phyloP scores from a whole-genome alignment of 768 basidiomycete species.

The Termitomyces sp. region DNA sequence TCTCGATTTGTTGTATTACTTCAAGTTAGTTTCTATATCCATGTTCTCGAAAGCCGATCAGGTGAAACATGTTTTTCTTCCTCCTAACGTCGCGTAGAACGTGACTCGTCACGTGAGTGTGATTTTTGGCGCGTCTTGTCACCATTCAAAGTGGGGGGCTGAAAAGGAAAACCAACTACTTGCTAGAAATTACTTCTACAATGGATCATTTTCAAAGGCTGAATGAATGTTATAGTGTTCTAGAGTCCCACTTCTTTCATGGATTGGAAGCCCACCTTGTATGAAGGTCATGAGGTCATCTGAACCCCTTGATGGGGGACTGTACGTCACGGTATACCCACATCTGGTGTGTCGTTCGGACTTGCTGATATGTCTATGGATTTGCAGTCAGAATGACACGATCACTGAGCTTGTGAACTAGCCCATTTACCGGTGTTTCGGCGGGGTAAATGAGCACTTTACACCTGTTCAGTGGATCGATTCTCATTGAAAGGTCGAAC shows the following conservation, averaged over 20 bases:
- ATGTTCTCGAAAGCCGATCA: neutral
- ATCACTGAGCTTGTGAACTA: too few species aligned
- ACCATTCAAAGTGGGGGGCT: neutral
- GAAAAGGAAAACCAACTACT: neutral
- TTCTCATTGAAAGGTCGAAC: neutral
- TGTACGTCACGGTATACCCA: neutral
- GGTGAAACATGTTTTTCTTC: constrained; percentile 1
- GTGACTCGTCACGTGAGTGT: constrained; percentile 24
- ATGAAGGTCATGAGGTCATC: constrained; percentile 6
- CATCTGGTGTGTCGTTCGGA: neutral
- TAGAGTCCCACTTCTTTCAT: neutral
- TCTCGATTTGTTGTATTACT: constrained; percentile 8
- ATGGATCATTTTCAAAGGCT: neutral
- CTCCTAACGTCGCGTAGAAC: constrained; percentile 14
- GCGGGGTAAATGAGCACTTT: neutral
- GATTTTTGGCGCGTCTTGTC: constrained; percentile 21
- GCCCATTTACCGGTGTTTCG: neutral
- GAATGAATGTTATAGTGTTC: neutral
- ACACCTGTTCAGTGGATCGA: too few species aligned
- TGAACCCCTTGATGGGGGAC: neutral
- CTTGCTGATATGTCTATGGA: too few species aligned
- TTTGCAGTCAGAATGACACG: too few species aligned
- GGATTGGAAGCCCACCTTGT: constrained; percentile 1
- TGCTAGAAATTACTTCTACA: neutral
- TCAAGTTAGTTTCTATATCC: neutral